Evolutionary conservation across 2,329 filamentous ascomycete genomes (phyloP), one percentile per base, ranked within the genome.

Genomic region (Aspergillus chevalieri): DNA sequence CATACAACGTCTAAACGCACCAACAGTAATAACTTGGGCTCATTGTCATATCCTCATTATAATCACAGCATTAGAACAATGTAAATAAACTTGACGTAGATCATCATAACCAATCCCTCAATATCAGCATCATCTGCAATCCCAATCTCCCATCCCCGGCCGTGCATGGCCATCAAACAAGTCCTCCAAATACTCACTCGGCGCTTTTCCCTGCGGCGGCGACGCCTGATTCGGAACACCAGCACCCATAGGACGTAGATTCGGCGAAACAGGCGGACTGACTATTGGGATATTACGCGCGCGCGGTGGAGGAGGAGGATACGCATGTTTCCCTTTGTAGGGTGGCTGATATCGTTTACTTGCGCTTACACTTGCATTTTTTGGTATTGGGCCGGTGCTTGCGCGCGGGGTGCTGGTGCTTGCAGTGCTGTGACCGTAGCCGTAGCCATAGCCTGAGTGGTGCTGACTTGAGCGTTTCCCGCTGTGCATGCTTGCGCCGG

Each of bases 111-210:
- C n/a, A 36, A 36, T 4, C 14, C 14, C n/a, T 50, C 24, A 26
- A 30, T 36, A 21, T 10, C 17, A 42, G 6, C 19, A 42, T 34
- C 15, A 15, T 2, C 24, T 46, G 8, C 19, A 15, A 19, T 21
- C 7, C 44, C 21, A 26, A 42, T 46, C 43, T 39, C 48, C 26
- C 44, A 38, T 30, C 34, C 38, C 14, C 30, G 57, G 57, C 7
- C 62, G 59, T 8, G 56, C 53, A 62, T 90, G 85, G 55, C 87
- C 87, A 62, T 90, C 89, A 53, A 96, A 85, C 45, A 97, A 71
- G 66, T 96, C 90, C 52, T 97, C 91, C 36, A 97, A 76, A 65
- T 90, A 95, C 15, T 89, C 88, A 66, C 89, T 95, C 0, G 92
- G 92, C 14, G 90, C 86, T 50, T 91, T 78, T 49, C 83, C 83